Evolutionary conservation across 257 asterid species (phyloP).

Genomic region (Fraxinus anomala): DNA sequence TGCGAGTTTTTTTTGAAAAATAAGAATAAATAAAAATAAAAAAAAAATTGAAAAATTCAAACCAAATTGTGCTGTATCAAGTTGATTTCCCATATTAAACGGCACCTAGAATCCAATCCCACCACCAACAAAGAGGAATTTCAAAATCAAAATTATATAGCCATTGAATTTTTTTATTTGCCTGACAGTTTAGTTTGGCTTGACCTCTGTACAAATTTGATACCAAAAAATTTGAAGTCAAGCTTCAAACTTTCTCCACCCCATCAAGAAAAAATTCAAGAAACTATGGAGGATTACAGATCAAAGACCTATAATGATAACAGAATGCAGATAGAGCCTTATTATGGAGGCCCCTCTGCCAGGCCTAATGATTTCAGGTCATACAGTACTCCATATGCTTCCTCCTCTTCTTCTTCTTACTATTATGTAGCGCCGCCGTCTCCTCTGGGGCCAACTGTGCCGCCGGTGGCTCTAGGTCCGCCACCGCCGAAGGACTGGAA

Average conservation of each 20-base stretch:
- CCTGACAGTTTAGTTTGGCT: conserved; percentile 32
- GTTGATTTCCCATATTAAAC: conserved; percentile 18
- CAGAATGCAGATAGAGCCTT: conserved; percentile 45
- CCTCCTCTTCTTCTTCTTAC: conserved; percentile 28
- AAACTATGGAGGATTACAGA: conserved; percentile 49
- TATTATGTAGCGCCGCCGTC: conserved; percentile 16
- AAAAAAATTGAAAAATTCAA: neutral
- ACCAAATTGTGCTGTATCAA: neutral
- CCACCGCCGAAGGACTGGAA: conserved; percentile 25
- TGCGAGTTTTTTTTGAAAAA: no score
- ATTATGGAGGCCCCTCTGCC: conserved; percentile 29
- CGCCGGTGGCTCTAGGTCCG: conserved; percentile 17
- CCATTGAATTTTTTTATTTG: neutral
- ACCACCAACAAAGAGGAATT: conserved; percentile 16
- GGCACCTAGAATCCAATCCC: conserved; percentile 3
- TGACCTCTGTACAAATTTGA: conserved; percentile 1
- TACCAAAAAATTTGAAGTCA: conserved; percentile 16
- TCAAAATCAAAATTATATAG: neutral
- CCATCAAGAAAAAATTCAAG: conserved; percentile 6
- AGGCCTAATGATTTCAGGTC: conserved; percentile 34
- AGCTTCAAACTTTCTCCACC: conserved; percentile 14
- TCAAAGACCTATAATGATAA: conserved; percentile 38
- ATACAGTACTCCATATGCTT: conserved; percentile 36
- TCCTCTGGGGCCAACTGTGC: conserved; percentile 9
- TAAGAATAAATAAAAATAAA: no score